phyloP scores from a whole-genome alignment of 1,284 basidiomycete species.

The Tilletia setariae region DNA sequence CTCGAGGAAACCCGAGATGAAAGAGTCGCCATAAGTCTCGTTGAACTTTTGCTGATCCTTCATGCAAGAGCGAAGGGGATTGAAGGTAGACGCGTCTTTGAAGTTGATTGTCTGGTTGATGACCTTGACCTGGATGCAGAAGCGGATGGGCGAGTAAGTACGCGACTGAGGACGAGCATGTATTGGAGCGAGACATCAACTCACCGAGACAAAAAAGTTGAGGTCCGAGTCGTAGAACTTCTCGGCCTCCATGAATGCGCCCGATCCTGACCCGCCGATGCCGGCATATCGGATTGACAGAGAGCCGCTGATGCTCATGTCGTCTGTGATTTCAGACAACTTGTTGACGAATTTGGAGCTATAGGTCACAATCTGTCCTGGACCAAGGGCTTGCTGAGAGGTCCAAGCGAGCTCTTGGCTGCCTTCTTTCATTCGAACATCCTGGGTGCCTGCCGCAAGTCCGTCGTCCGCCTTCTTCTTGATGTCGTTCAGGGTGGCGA shows the following conservation, averaged over 20 bases:
- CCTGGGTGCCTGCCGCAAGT: background rate
- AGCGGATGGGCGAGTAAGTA: background rate
- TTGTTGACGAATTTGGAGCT: slow-evolving; percentile 14
- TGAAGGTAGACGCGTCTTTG: slow-evolving; percentile 11
- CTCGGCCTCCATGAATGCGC: slow-evolving; percentile 15
- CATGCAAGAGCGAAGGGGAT: slow-evolving; percentile 16
- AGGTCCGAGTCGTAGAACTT: slow-evolving; percentile 16
- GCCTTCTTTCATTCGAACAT: background rate
- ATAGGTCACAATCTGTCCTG: slow-evolving; percentile 7
- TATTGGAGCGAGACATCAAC: background rate
- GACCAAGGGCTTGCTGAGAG: background rate
- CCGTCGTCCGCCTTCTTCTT: slow-evolving; percentile 2
- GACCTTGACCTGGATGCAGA: slow-evolving; percentile 1
- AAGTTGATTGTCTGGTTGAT: slow-evolving; percentile 12
- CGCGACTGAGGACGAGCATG: too few species aligned
- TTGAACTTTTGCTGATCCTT: slow-evolving; percentile 14
- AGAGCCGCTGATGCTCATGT: slow-evolving; percentile 11
- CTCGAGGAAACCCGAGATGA: slow-evolving; percentile 16
- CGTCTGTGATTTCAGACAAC: slow-evolving; percentile 15
- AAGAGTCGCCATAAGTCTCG: slow-evolving; percentile 12
- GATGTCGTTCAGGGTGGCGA: background rate
- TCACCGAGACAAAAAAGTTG: slow-evolving; percentile 4
- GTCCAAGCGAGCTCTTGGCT: slow-evolving; percentile 10
- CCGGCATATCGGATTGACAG: slow-evolving; percentile 6
- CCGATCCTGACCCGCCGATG: slow-evolving; percentile 17